A percentile compares a stretch with the other conserved stretches of the same genome.
These are phyloP conservation scores for Pseudopyrenochaeta lycopersici DNA, from an alignment of 2,329 filamentous ascomycete genomes.

Conservation along the genomic window DNA sequence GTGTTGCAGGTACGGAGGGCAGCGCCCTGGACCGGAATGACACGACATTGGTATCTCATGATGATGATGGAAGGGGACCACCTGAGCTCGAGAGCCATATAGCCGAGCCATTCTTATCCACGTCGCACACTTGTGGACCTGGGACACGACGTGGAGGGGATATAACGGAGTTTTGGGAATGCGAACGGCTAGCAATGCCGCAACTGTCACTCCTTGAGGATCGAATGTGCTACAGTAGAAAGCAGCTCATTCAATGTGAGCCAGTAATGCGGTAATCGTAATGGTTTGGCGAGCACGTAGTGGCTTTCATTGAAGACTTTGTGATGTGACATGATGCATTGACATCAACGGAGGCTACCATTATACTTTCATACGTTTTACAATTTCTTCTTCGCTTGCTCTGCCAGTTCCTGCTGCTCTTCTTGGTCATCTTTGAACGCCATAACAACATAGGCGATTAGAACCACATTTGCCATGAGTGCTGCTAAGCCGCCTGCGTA, in stretches of 20 bases:
- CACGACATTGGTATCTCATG: conserved; percentile 9
- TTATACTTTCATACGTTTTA: conserved; percentile 16
- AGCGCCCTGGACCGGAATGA: conserved; percentile 3
- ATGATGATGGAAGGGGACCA: conserved; percentile 15
- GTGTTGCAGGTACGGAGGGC: not conserved
- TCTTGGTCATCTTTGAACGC: conserved; percentile 85
- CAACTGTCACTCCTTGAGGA: conserved; percentile 26
- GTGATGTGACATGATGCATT: not conserved
- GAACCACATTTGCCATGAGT: conserved; percentile 87
- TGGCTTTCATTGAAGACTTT: not conserved
- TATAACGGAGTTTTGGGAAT: conserved; percentile 14
- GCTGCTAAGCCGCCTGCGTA: conserved; percentile 87
- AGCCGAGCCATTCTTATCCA: conserved; percentile 14
- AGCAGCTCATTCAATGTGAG: conserved; percentile 5
- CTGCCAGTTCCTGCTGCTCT: conserved; percentile 58
- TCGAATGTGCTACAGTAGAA: conserved; percentile 18
- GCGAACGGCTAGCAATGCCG: conserved; percentile 6
- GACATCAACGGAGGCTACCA: not conserved
- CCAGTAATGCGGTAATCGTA: conserved; percentile 38
- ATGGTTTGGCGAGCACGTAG: conserved; percentile 20
- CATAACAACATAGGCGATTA: conserved; percentile 89
- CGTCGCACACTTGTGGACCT: not conserved
- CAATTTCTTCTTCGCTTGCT: conserved; percentile 49
- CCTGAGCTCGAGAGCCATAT: conserved; percentile 4
- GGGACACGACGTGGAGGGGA: conserved; percentile 17